Conservation (phyloP, 1,284 basidiomycete genomes). For the Malassezia dermatis region DNA sequence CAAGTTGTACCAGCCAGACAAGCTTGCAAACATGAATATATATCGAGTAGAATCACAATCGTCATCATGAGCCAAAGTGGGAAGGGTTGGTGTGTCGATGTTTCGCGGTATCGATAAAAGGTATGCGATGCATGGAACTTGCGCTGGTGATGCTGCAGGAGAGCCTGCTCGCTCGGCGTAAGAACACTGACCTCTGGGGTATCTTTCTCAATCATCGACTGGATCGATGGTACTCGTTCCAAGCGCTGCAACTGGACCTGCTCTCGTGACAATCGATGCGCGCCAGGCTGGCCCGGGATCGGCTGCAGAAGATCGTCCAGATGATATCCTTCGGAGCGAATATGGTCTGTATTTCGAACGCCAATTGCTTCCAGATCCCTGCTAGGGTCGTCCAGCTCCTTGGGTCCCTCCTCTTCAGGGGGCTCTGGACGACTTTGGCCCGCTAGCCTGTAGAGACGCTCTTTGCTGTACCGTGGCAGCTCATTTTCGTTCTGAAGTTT, state of each 20-base stretch:
- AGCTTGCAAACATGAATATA: conserved; percentile 53
- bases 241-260: conserved; percentile 14
- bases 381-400: conserved; percentile 7
- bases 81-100: conserved; percentile 71
- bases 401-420: neutral
- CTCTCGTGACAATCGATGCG: neutral
- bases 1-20: conserved; percentile 62
- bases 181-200: conserved; percentile 36
- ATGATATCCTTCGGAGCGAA: neutral
- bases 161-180: conserved; percentile 37
- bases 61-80: conserved; percentile 47
- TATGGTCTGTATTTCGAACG: conserved; percentile 4
- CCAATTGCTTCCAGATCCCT: conserved; percentile 9
- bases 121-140: conserved; percentile 45
- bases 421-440: neutral
- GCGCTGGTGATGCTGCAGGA: conserved; percentile 40
- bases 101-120: conserved; percentile 79
- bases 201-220: conserved; percentile 33
- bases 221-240: conserved; percentile 33
- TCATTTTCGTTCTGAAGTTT: conserved; percentile 38
- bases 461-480: conserved; percentile 22
- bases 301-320: conserved; percentile 9
- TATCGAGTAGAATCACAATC: conserved; percentile 34
- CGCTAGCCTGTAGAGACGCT: neutral
- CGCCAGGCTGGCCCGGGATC: conserved; percentile 10